Evolutionary conservation across 352 stramenopile genomes (phyloP), one percentile per base, ranked within the genome.

Genomic region (Phytophthora podocarpi): DNA sequence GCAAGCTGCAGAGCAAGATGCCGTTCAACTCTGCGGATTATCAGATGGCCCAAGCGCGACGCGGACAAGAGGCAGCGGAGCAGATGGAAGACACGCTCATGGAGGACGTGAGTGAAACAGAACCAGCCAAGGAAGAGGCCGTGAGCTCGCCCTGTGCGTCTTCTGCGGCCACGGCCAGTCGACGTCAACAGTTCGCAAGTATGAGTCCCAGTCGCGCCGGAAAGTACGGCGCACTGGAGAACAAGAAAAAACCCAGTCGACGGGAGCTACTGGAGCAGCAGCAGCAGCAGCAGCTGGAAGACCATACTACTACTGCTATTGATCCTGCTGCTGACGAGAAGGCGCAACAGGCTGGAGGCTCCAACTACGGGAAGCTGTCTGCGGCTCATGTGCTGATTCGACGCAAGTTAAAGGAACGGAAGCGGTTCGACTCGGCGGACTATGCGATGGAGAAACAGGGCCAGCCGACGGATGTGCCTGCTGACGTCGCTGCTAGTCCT

Each of bases 401-500:
- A 20, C 85, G 84, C 9, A 87, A 92, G 40, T 52, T 95, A 12
- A 86, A 89, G 51, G 86, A 95, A 51, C 78, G 86, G 12, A 92
- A 95, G 40, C 81, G 82, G 4, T 93, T 95, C 24, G 84, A 93
- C 55, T 95, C 86, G 26, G 84, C 84, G 0, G 86, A 93, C 60
- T 90, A 95, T 57, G 65, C 71, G 3, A 89, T 91, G 80, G 76
- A 89, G 43, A 70, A 72, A 41, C 74, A 85, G n/a, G 67, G 73
- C 2, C 72, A 76, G 42, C 62, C 52, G 1, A 70, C 57, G 10
- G 65, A 65, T 36, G 65, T 72, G 24, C 51, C 64, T 13, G 64
- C 45, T 13, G 65, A 69, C n/a, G 42, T 64, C 4, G 56, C 57
- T 35, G 16, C 48, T 11, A 47, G 27, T 21, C 42, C 36, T 28